These are phyloP conservation scores for Diaporthe sp. DNA, from an alignment of 2,329 filamentous ascomycete species.

Conservation along the genomic window DNA sequence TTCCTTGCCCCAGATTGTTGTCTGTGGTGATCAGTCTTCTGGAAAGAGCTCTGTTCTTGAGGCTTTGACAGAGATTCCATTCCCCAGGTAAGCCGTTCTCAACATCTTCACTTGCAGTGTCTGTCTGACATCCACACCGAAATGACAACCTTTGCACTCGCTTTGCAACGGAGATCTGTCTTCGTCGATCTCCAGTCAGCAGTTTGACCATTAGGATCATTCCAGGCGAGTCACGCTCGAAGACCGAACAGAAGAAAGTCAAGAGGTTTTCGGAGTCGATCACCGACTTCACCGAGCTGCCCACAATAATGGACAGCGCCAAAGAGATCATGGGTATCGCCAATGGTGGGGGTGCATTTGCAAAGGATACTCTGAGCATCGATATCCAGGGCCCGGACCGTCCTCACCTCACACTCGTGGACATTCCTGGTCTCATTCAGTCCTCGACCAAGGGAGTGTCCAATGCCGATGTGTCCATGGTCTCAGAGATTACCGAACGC, in stretches of 20 bases:
- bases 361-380: neutral
- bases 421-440: constrained; percentile 35
- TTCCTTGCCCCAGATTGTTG: constrained; percentile 18
- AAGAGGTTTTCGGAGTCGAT: no score
- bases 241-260: no score
- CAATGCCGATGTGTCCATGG: neutral
- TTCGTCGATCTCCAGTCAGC: no score
- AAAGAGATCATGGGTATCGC: no score
- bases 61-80: constrained; percentile 31
- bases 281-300: no score
- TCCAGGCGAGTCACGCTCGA: no score
- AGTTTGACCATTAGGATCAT: no score
- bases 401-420: constrained; percentile 31
- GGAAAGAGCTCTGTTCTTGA: constrained; percentile 35
- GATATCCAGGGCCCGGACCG: constrained; percentile 31
- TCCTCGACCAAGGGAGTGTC: constrained; percentile 17
- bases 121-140: neutral
- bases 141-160: constrained; percentile 35
- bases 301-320: no score
- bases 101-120: no score
- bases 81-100: no score
- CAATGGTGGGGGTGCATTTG: neutral
- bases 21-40: constrained; percentile 36
- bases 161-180: no score
- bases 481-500: neutral